Evolutionary conservation across 768 basidiomycete species (phyloP), one percentile per base, ranked within the genome.

Genomic region (Leccinum incarnatum): DNA sequence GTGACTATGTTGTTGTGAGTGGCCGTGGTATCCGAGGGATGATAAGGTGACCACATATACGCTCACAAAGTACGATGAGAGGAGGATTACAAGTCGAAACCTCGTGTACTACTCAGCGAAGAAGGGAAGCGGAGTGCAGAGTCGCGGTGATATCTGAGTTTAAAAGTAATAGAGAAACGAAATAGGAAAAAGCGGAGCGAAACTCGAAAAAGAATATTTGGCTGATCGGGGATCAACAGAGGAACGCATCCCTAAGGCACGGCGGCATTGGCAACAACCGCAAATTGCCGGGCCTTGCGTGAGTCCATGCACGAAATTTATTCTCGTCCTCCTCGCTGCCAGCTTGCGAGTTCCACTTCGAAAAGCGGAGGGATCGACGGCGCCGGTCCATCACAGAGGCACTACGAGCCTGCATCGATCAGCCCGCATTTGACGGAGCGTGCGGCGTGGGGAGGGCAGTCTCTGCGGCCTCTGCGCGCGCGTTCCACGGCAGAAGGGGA

Each of bases 171-270:
- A 25, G 47, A 10, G 32, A 30, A 30, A 34, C 62, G 27, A 60
- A 66, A 58, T 32, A 53, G 67, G 63, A 50, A 67, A 57, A 55
- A 62, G 59, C 72, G 74, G 74, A 72, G 63, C 65, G 61, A 73
- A 62, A 75, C 66, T 59, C 46, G 66, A 68, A 72, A 68, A 67
- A 71, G 68, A 68, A 65, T 68, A 53, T 71, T 68, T 72, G 63
- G 68, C 76, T 85, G 83, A 85, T 85, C 81, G 77, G 82, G 81
- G 83, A 85, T 85, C 83, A 85, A 77, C 72, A 73, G 73, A 77
- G 75, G 72, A 66, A 71, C 71, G 58, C 68, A 70, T 63, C 59
- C 62, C 56, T 60, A 54, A 73, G 72, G 72, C 63, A 73, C 74
- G 30, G 48, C 62, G 72, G 65, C 54, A 61, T 56, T 65, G 59